phyloP scores from a whole-genome alignment of 495 filamentous ascomycete species.

The Penicillium tannophilum region DNA sequence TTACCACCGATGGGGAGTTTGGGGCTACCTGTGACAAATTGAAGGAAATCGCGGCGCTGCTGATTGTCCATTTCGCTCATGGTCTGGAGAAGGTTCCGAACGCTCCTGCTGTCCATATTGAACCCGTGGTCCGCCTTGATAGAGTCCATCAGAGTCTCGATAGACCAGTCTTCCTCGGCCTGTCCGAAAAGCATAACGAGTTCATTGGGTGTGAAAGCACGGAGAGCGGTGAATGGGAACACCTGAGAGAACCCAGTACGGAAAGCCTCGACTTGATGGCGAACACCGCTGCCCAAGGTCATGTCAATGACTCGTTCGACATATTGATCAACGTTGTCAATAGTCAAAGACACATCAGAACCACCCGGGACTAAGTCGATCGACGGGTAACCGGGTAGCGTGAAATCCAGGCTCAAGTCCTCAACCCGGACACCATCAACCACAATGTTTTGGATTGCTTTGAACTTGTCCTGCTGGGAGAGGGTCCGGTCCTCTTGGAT shows the following conservation, averaged over 20 bases:
- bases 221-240: constrained; percentile 90
- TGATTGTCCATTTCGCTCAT: constrained; percentile 84
- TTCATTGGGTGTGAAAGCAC: constrained; percentile 94
- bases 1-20: constrained; percentile 98
- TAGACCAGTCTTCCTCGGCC: constrained; percentile 94
- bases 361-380: constrained; percentile 84
- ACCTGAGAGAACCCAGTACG: constrained; percentile 90
- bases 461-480: constrained; percentile 66
- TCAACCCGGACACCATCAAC: constrained; percentile 78
- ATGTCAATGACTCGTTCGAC: constrained; percentile 88
- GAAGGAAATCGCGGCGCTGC: constrained; percentile 91
- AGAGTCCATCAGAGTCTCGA: constrained; percentile 96
- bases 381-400: constrained; percentile 85
- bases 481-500: constrained; percentile 71
- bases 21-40: constrained; percentile 97
- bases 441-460: constrained; percentile 64
- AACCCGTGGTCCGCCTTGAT: constrained; percentile 99
- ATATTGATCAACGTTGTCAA: constrained; percentile 87
- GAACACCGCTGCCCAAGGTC: constrained; percentile 86
- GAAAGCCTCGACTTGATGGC: constrained; percentile 89
- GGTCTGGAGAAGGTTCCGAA: constrained; percentile 87
- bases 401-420: constrained; percentile 90
- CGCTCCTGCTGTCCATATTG: constrained; percentile 98
- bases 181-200: constrained; percentile 95
- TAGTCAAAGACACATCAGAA: constrained; percentile 71